phyloP scores from a whole-genome alignment of 2,329 filamentous ascomycete genomes.

The Stemphylium vesicarium region DNA sequence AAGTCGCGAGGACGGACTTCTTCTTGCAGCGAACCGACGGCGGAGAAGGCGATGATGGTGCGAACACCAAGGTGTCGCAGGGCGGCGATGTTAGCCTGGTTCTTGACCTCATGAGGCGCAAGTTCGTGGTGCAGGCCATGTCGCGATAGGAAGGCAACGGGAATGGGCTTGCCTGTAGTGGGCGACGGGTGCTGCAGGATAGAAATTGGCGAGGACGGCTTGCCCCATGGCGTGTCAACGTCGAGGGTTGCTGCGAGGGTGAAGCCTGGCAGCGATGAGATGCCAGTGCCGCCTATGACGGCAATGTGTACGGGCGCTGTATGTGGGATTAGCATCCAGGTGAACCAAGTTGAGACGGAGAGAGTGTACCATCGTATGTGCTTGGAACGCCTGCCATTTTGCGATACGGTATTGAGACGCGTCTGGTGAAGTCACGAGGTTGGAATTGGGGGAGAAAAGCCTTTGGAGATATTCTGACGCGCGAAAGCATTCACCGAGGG shows the following conservation, averaged over 20 bases:
- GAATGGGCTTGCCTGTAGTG: conserved; percentile 65
- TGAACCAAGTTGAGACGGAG: neutral
- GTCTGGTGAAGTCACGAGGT: conserved; percentile 9
- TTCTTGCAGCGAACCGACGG: conserved; percentile 90
- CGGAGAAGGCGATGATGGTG: conserved; percentile 91
- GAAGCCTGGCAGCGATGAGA: conserved; percentile 86
- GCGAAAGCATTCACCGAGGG: conserved; percentile 27
- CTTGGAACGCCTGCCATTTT: conserved; percentile 45
- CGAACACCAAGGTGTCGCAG: conserved; percentile 87
- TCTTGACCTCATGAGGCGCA: conserved; percentile 93
- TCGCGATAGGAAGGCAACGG: conserved; percentile 89
- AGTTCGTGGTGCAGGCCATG: conserved; percentile 89
- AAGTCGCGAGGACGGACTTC: conserved; percentile 96
- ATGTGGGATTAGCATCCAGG: conserved; percentile 9
- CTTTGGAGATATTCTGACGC: conserved; percentile 9
- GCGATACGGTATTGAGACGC: conserved; percentile 35
- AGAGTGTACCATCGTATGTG: conserved; percentile 38
- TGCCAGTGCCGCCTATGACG: conserved; percentile 77
- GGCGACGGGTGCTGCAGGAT: conserved; percentile 87
- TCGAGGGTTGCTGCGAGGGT: conserved; percentile 80
- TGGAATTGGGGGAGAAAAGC: neutral
- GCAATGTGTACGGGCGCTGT: conserved; percentile 58
- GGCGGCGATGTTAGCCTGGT: conserved; percentile 97
- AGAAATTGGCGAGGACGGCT: conserved; percentile 76
- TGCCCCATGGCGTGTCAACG: conserved; percentile 85